Conservation (phyloP, 371 early-diverging fungal species). For the Funneliformis caledonium region DNA sequence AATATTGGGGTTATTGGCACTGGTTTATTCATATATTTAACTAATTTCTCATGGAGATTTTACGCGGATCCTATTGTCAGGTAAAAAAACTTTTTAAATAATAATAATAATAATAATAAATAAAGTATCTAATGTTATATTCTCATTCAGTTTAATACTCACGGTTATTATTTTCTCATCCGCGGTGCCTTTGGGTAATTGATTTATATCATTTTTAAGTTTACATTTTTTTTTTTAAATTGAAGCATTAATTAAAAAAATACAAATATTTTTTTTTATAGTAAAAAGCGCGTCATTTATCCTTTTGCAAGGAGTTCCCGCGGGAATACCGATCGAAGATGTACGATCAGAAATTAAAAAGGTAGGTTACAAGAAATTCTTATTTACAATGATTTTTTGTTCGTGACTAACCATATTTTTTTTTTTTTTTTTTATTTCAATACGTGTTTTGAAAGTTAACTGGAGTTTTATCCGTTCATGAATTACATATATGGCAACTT, state of each 20-base stretch:
- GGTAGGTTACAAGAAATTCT: constrained; percentile 42
- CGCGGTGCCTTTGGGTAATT: constrained; percentile 51
- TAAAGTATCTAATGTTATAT: neutral
- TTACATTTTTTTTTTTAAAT: constrained; percentile 60
- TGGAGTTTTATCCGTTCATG: constrained; percentile 81
- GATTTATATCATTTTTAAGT: constrained; percentile 32
- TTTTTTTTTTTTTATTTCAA: neutral
- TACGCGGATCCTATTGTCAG: constrained; percentile 83
- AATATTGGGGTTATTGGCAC: constrained; percentile 90
- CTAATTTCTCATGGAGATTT: constrained; percentile 66
- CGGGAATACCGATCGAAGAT: constrained; percentile 64
- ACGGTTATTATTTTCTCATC: constrained; percentile 42
- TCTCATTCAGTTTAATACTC: constrained; percentile 45
- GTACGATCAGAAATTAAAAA: constrained; percentile 63
- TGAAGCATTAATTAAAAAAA: constrained; percentile 51
- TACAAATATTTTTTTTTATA: constrained; percentile 67
- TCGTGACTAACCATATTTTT: neutral
- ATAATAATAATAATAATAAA: too few species aligned
- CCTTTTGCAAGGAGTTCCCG: constrained; percentile 86
- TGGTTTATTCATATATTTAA: constrained; percentile 80
- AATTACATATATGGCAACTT: constrained; percentile 94
- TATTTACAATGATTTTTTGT: neutral
- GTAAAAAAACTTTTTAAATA: constrained; percentile 44
- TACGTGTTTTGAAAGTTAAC: constrained; percentile 49
- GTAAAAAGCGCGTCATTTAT: constrained; percentile 81